These are phyloP conservation scores for Hypomyces rosellus DNA, from an alignment of 2,329 filamentous ascomycete species.

Conservation along the genomic window DNA sequence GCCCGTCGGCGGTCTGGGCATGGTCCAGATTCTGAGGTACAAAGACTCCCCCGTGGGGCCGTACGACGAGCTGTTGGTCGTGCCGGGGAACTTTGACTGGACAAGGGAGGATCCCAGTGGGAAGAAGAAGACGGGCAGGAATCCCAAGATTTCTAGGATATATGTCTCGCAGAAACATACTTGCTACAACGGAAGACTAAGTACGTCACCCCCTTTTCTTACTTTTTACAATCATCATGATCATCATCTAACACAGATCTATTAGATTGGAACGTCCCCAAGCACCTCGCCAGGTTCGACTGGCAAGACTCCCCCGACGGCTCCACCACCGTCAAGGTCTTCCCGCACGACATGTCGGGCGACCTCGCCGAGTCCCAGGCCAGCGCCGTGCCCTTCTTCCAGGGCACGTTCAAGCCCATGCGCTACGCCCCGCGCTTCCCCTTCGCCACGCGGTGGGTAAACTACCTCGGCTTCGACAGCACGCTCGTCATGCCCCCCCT, in stretches of 20 bases:
- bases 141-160: constrained; percentile 43
- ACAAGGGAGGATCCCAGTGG: constrained; percentile 29
- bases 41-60: constrained; percentile 44
- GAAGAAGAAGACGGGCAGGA: constrained; percentile 27
- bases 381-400: constrained; percentile 37
- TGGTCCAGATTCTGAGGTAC: constrained; percentile 47
- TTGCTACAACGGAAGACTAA: constrained; percentile 46
- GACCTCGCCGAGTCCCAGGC: constrained; percentile 26
- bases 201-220: constrained; percentile 24
- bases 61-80: constrained; percentile 47
- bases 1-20: constrained; percentile 38
- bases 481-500: constrained; percentile 44
- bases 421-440: constrained; percentile 39
- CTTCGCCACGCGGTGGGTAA: constrained; percentile 31
- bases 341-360: constrained; percentile 33
- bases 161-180: constrained; percentile 49
- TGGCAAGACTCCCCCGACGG: constrained; percentile 34
- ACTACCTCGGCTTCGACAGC: constrained; percentile 36
- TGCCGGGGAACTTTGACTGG: constrained; percentile 41
- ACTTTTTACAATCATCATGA: not conserved
- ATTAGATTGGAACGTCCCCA: constrained; percentile 50
- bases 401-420: constrained; percentile 37
- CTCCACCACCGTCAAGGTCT: constrained; percentile 37
- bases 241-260: not conserved
- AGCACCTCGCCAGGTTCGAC: constrained; percentile 47